A percentile compares a stretch with the other conserved stretches of the same genome.
These are phyloP conservation scores for Apophysomyces sp. DNA, from an alignment of 371 early-diverging fungal genomes.

Conservation along the genomic window DNA sequence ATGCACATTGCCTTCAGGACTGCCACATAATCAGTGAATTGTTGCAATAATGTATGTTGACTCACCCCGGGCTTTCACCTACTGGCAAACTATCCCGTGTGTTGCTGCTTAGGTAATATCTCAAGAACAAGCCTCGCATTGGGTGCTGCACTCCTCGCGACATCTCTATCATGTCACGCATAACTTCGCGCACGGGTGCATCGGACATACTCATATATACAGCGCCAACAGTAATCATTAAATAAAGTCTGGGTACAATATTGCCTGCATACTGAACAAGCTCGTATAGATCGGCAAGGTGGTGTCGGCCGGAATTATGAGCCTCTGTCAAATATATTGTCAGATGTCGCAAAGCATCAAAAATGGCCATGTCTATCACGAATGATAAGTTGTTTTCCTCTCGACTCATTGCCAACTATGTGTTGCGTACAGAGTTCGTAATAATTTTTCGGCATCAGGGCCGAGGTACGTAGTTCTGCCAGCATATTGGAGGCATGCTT, in stretches of 20 bases:
- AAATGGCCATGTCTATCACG: slow-evolving; percentile 84
- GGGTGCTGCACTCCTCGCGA: slow-evolving; percentile 96
- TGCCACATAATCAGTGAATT: slow-evolving; percentile 12
- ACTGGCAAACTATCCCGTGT: slow-evolving; percentile 85
- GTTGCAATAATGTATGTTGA: not conserved
- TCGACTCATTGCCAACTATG: not conserved
- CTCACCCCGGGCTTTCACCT: slow-evolving; percentile 54
- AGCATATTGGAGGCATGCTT: slow-evolving; percentile 95
- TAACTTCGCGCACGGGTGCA: slow-evolving; percentile 88
- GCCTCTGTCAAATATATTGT: slow-evolving; percentile 81
- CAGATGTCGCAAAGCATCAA: slow-evolving; percentile 89
- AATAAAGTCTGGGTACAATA: slow-evolving; percentile 92
- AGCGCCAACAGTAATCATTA: slow-evolving; percentile 96
- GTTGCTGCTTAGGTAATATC: slow-evolving; percentile 90
- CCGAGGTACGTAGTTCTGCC: slow-evolving; percentile 88
- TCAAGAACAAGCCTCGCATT: slow-evolving; percentile 89
- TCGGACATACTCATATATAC: slow-evolving; percentile 85
- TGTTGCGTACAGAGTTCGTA: slow-evolving; percentile 85
- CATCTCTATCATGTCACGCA: slow-evolving; percentile 98
- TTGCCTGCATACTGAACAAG: slow-evolving; percentile 95
- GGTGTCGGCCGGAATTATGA: slow-evolving; percentile 78
- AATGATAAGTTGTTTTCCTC: not conserved
- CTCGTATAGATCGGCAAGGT: slow-evolving; percentile 93
- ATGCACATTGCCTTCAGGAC: slow-evolving; percentile 69
- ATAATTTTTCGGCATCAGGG: slow-evolving; percentile 91